These are phyloP conservation scores for Fusarium verrucosum DNA, from an alignment of 2,329 filamentous ascomycete genomes.

Conservation along the genomic window DNA sequence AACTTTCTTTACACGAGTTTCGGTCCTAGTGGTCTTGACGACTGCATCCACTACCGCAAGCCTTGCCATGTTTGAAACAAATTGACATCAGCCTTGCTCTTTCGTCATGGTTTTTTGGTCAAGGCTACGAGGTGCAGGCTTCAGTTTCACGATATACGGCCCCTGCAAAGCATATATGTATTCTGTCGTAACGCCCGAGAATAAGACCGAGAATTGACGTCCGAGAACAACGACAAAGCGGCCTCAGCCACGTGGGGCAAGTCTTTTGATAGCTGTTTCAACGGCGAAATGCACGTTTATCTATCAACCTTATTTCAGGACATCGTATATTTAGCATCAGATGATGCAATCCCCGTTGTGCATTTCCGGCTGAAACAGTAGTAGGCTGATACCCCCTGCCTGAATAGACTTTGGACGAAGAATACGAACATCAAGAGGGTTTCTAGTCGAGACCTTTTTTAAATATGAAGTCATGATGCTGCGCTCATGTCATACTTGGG, in stretches of 20 bases:
- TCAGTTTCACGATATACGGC: background rate
- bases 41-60: background rate
- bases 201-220: no score
- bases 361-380: background rate
- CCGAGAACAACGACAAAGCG: constrained; percentile 3
- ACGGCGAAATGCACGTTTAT: background rate
- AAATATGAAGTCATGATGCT: no score
- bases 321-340: background rate
- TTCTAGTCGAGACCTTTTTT: background rate
- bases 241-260: background rate
- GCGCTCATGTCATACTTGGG: background rate
- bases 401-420: background rate
- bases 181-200: background rate
- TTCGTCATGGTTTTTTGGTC: background rate
- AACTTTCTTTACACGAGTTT: background rate
- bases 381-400: background rate
- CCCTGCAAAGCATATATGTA: background rate
- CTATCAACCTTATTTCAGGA: background rate
- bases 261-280: background rate
- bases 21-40: background rate
- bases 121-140: background rate
- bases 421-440: background rate
- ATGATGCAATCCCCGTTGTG: background rate
- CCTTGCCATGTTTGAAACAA: background rate
- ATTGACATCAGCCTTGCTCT: constrained; percentile 1